These are phyloP conservation scores for Biscogniauxia mediterranea DNA, from an alignment of 2,329 filamentous ascomycete species.

Conservation along the genomic window DNA sequence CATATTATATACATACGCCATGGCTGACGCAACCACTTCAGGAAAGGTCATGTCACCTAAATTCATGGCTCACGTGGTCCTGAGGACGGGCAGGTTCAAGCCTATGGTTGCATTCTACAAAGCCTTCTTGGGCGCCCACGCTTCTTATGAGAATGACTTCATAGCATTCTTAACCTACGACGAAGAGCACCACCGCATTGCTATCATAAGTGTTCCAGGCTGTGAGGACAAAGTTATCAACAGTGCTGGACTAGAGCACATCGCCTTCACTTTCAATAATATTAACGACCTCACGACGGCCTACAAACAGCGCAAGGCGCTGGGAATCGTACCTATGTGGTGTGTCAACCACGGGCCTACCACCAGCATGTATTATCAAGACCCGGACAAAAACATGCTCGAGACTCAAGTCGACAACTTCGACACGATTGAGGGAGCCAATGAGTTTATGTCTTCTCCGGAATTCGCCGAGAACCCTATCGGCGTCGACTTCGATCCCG, in stretches of 20 bases:
- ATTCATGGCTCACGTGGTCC: conserved; percentile 26
- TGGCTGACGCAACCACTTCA: conserved; percentile 13
- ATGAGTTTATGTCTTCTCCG: conserved; percentile 37
- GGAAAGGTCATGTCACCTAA: conserved; percentile 25
- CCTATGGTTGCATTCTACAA: conserved; percentile 38
- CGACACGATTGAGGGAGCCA: conserved; percentile 36
- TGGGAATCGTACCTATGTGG: conserved; percentile 41
- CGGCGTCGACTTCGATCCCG: conserved; percentile 44
- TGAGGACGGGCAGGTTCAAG: conserved; percentile 26
- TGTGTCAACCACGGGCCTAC: conserved; percentile 48
- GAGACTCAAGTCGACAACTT: conserved; percentile 48
- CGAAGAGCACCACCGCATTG: conserved; percentile 47
- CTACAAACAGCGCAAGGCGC: conserved; percentile 37
- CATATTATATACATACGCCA: conserved; percentile 11
- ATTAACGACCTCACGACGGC: conserved; percentile 35
- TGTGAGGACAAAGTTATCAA: conserved; percentile 20
- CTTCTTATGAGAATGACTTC: conserved; percentile 24
- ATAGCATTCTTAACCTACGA: conserved; percentile 44
- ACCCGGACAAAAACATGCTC: conserved; percentile 48
- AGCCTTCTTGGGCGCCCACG: conserved; percentile 35
- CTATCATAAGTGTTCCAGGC: conserved; percentile 33
- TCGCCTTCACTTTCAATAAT: conserved; percentile 40
- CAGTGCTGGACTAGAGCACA: conserved; percentile 39
- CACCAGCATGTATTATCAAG: conserved; percentile 46
- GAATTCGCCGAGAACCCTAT: conserved; percentile 42